Evolutionary conservation across 2,329 filamentous ascomycete genomes (phyloP).

Genomic region (Phoma sp.): DNA sequence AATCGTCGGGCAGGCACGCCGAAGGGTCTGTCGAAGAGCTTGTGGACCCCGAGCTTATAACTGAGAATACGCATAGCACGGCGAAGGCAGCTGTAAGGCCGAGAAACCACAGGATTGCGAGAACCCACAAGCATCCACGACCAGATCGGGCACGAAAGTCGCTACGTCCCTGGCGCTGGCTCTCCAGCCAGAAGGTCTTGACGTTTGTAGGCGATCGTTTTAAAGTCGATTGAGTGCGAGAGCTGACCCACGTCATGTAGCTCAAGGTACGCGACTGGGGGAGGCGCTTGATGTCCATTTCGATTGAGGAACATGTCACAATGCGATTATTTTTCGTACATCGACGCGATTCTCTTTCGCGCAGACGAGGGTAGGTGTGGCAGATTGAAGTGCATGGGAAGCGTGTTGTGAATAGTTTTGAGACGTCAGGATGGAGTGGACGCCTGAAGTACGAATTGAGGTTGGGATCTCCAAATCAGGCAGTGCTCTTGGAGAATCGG

Average conservation of each 20-base stretch:
- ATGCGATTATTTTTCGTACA: neutral
- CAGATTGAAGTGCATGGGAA: too few relatives aligned
- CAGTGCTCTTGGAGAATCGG: too few relatives aligned
- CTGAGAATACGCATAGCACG: neutral
- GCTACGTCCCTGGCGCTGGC: neutral
- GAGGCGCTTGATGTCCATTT: slow-evolving; percentile 5
- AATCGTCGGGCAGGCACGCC: slow-evolving; percentile 18
- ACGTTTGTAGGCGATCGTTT: slow-evolving; percentile 1
- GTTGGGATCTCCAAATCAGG: neutral
- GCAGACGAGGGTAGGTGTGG: too few relatives aligned
- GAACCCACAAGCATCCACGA: slow-evolving; percentile 1
- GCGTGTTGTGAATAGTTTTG: too few relatives aligned
- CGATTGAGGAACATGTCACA: neutral
- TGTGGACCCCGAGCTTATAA: too few relatives aligned
- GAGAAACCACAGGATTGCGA: neutral
- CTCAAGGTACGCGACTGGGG: neutral
- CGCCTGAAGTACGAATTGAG: neutral
- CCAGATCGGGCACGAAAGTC: slow-evolving; percentile 4
- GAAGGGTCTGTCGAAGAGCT: neutral
- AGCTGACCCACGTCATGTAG: slow-evolving; percentile 4
- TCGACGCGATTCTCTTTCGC: too few relatives aligned
- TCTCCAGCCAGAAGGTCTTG: slow-evolving; percentile 5
- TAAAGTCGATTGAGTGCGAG: neutral
- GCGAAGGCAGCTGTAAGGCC: neutral
- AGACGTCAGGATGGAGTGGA: neutral